Percentiles rank a stretch among this genome's conserved stretches.
These are phyloP conservation scores for Mycosarcoma mackinlayi DNA, from an alignment of 1,284 basidiomycete genomes.

Conservation along the genomic window DNA sequence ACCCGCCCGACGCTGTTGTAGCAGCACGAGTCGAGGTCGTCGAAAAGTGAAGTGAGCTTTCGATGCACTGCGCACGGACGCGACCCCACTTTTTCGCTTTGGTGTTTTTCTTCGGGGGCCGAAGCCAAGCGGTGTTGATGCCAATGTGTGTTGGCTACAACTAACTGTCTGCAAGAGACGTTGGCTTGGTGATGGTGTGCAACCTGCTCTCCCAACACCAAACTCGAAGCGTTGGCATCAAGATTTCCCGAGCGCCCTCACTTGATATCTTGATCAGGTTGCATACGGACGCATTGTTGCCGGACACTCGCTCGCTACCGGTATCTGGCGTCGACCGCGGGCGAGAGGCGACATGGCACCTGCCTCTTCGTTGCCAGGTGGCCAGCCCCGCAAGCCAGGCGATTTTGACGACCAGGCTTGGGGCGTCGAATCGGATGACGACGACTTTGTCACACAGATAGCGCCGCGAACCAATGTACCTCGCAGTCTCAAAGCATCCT, in stretches of 20 bases:
- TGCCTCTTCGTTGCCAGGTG: conserved; percentile 11
- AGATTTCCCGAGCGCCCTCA: too few relatives aligned
- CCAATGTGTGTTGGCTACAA: too few relatives aligned
- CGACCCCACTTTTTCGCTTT: background rate
- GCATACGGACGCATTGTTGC: too few relatives aligned
- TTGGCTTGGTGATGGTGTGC: too few relatives aligned
- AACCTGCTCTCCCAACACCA: too few relatives aligned
- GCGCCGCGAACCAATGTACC: conserved; percentile 41
- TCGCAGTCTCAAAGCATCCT: conserved; percentile 30
- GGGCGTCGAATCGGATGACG: conserved; percentile 66
- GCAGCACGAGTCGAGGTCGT: background rate
- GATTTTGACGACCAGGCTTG: conserved; percentile 66
- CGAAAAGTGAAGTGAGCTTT: background rate
- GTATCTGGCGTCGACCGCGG: background rate
- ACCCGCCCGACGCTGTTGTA: too few relatives aligned
- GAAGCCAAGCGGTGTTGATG: background rate
- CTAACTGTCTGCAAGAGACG: too few relatives aligned
- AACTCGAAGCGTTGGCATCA: too few relatives aligned
- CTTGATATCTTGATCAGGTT: too few relatives aligned
- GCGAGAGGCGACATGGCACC: too few relatives aligned
- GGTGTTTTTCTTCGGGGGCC: background rate
- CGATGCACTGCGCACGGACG: conserved; percentile 3
- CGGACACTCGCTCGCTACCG: too few relatives aligned
- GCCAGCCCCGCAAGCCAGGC: conserved; percentile 8
- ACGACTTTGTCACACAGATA: conserved; percentile 63